Evolutionary conservation across 352 stramenopile genomes (phyloP), one percentile per base, ranked within the genome.

Genomic region (Phytopythium delawarense): DNA sequence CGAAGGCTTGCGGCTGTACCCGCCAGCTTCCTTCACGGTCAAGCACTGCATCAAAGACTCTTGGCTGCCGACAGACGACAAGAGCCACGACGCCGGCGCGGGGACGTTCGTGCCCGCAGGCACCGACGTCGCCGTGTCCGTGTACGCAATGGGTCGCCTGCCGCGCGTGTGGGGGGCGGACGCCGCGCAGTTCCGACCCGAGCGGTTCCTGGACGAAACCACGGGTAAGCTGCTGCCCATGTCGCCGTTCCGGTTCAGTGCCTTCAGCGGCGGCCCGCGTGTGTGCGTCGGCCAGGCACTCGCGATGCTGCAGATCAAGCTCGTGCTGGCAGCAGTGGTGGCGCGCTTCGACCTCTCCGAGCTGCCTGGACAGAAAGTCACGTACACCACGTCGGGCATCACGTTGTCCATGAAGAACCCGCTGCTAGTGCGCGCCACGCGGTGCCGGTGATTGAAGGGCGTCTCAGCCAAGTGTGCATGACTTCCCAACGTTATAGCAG

Each of bases 311-410:
- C 76, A 87, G 50, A 76, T 75, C 21, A 89, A 84, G 66, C 81
- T 89, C 51, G 78, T 91, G 37, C 76, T 82, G 13, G 72, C 79
- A 20, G 87, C 75, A 45, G 73, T 79, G 25, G 54, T 79, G 60
- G 76, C 80, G 39, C 68, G 78, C 51, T 71, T 75, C 34, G 39
- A 67, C 32, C 72, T 85, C 59, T 61, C 63, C 1, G 82, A 76
- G 30, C 72, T 85, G 30, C 79, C 76, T 23, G 76, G 79, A 12
- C 69, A 88, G 48, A 75, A 85, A 34, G 84, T 91, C 35, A 76
- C 75, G 16, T 88, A 88, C 72, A 89, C 81, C 74, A 89, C 81
- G 50, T 69, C 81, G 63, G 72, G 82, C 54, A 87, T 91, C 67
- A 82, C 79, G 1, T 74, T 88, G 2, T 59, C 78, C 20, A 71